phyloP scores from a whole-genome alignment of 139 green algal species.

The Coelastrella sp. region DNA sequence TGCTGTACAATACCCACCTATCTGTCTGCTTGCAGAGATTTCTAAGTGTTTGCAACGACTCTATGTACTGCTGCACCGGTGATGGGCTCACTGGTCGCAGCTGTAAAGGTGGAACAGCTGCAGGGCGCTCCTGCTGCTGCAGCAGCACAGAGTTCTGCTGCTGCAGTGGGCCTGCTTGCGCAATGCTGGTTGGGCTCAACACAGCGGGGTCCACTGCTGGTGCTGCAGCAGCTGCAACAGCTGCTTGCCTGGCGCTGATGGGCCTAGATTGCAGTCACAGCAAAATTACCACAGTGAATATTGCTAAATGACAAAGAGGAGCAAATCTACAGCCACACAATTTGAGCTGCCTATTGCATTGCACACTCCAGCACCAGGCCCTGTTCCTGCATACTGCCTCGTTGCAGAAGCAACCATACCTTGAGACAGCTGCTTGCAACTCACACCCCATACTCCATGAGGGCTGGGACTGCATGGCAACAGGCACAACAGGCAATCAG shows the following conservation, averaged over 20 bases:
- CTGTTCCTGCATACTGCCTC: neutral
- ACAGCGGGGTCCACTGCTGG: neutral
- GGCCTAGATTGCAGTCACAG: neutral
- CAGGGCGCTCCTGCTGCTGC: neutral
- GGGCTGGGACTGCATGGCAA: neutral
- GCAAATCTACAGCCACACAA: neutral
- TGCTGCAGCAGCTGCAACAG: slow-evolving; percentile 45
- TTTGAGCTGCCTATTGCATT: too few species aligned
- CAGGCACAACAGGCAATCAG: too few species aligned
- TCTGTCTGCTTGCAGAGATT: slow-evolving; percentile 35
- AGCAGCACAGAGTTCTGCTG: neutral
- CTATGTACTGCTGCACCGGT: slow-evolving; percentile 22
- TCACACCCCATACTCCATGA: slow-evolving; percentile 34
- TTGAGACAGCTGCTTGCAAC: neutral
- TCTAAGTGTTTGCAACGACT: slow-evolving; percentile 25
- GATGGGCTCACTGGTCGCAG: slow-evolving; percentile 1
- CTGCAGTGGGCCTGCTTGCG: slow-evolving; percentile 1
- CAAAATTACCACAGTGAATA: too few species aligned
- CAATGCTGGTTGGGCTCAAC: neutral
- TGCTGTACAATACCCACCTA: neutral
- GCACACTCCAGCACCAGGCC: too few species aligned
- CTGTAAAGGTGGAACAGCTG: neutral
- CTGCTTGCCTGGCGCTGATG: neutral
- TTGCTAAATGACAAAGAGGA: neutral
- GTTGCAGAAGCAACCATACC: neutral